Evolutionary conservation across 805 yeast species (phyloP).

Genomic region (Yamadazyma philogaea): DNA sequence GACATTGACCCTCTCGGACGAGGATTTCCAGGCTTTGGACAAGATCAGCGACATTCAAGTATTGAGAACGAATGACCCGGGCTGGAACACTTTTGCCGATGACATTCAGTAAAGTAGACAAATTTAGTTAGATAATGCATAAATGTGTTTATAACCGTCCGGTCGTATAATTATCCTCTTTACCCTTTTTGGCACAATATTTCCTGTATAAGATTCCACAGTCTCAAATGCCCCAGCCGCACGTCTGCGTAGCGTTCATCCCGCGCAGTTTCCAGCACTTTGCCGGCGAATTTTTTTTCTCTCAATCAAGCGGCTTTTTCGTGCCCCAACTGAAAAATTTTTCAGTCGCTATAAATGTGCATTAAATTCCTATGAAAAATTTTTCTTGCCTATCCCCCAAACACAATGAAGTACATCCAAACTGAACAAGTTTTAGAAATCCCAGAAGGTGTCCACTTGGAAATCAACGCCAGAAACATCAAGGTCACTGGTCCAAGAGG

Average conservation of each 20-base stretch:
- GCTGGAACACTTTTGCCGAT: too few species aligned
- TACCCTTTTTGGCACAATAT: too few species aligned
- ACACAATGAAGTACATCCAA: slow-evolving; percentile 74
- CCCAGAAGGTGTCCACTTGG: slow-evolving; percentile 92
- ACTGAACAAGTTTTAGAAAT: slow-evolving; percentile 77
- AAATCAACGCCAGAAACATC: slow-evolving; percentile 86
- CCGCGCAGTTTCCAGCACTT: not conserved
- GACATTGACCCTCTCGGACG: slow-evolving; percentile 29
- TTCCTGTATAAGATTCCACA: too few species aligned
- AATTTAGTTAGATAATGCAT: too few species aligned
- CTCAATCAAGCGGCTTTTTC: not conserved
- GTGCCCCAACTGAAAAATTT: slow-evolving; percentile 9
- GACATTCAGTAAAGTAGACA: too few species aligned
- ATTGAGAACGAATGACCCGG: slow-evolving; percentile 35
- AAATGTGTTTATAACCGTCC: too few species aligned
- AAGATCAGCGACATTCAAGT: slow-evolving; percentile 24
- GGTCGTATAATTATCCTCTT: too few species aligned
- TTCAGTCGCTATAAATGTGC: slow-evolving; percentile 4
- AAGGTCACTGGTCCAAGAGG: slow-evolving; percentile 99
- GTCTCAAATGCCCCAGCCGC: too few species aligned
- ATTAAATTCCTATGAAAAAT: slow-evolving; percentile 4
- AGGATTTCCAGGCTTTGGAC: slow-evolving; percentile 32
- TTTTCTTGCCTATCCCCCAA: slow-evolving; percentile 4
- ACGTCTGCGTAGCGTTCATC: not conserved
- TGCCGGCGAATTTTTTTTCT: not conserved